Conservation (phyloP, 225 moss, liverwort and hornwort species). For the Rhytidiadelphus loreus region DNA sequence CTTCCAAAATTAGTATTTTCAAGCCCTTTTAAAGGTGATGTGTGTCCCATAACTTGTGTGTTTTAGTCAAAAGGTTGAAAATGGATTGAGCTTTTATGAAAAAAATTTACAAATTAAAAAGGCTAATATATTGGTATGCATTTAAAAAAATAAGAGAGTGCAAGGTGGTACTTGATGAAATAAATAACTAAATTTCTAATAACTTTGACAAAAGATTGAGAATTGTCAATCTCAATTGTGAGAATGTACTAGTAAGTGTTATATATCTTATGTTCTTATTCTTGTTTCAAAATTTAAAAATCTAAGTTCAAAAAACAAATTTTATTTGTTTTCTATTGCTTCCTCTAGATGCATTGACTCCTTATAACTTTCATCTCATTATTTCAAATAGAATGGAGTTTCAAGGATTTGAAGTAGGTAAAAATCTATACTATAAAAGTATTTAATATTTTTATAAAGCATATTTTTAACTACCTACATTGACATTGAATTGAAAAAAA, state of each 20-base stretch:
- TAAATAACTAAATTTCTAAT: background rate
- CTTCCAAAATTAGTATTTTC: background rate
- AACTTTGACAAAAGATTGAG: background rate
- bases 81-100: too few relatives aligned
- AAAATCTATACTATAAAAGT: background rate
- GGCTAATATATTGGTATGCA: too few relatives aligned
- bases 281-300: background rate
- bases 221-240: background rate
- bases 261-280: background rate
- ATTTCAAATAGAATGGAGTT: background rate
- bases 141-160: fast-evolving
- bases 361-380: background rate
- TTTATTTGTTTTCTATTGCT: background rate
- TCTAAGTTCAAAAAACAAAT: background rate
- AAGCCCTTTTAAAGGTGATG: background rate
- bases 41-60: background rate
- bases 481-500: background rate
- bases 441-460: too few relatives aligned
- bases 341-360: background rate
- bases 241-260: fast-evolving
- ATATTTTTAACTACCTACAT: background rate
- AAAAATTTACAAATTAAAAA: background rate
- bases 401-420: background rate
- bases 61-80: background rate
- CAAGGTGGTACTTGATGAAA: background rate